Percentiles rank a stretch among this genome's conserved stretches.
phyloP scores from a whole-genome alignment of 73 alveolate genomes.

The Paraurostyla sp. region DNA sequence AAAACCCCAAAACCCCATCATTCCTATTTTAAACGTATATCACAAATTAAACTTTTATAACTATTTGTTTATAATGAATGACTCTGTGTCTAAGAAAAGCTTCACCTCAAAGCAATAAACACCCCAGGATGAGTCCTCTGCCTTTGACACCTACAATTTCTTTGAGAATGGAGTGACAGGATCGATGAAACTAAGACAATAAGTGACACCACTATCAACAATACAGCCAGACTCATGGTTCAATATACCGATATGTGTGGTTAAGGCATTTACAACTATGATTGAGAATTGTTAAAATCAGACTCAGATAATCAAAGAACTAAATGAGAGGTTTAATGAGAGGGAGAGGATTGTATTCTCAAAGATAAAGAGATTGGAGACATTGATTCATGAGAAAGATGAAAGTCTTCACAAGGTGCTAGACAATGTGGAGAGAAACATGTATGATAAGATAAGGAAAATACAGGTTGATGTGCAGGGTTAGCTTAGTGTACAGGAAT shows the following conservation, averaged over 20 bases:
- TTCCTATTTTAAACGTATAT: too few relatives aligned
- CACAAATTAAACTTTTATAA: too few relatives aligned
- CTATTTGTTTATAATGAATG: too few relatives aligned
- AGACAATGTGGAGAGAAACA: neutral
- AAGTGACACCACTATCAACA: neutral
- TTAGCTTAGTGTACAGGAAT: neutral
- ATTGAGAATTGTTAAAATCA: neutral
- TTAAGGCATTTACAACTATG: slow-evolving; percentile 28
- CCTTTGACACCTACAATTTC: too few relatives aligned
- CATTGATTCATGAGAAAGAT: neutral
- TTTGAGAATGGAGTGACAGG: neutral
- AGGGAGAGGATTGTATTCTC: slow-evolving; percentile 9
- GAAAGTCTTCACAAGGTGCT: neutral
- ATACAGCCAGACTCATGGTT: slow-evolving; percentile 39
- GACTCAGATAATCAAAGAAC: neutral
- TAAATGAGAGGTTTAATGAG: slow-evolving; percentile 13
- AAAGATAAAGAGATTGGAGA: neutral
- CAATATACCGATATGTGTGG: slow-evolving; percentile 50
- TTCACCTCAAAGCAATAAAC: too few relatives aligned
- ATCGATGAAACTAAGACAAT: neutral
- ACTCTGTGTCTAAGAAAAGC: too few relatives aligned
- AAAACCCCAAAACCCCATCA: too few relatives aligned
- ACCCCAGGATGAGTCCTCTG: too few relatives aligned
- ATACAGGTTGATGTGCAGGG: slow-evolving; percentile 2
- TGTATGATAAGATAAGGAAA: slow-evolving; percentile 8